A percentile compares a stretch with the other conserved stretches of the same genome.
Conservation (phyloP, 768 basidiomycete species). For the Tulasnella sp. region DNA sequence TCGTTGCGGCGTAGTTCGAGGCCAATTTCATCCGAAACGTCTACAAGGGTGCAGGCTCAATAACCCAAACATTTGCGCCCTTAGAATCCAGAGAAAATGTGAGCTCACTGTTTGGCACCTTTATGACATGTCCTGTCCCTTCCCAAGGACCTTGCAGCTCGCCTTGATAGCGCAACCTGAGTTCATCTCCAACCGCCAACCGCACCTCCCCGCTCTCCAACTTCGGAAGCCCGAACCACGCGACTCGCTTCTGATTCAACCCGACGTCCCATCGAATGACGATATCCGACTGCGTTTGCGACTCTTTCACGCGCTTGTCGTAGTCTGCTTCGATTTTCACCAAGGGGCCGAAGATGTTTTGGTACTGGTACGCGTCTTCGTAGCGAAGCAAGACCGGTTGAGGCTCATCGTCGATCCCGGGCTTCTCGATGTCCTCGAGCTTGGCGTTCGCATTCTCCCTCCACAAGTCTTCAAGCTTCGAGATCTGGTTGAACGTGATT, state of each 20-base stretch:
- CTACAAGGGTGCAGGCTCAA: conserved; percentile 29
- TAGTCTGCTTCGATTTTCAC: conserved; percentile 99
- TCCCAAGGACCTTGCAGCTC: conserved; percentile 33
- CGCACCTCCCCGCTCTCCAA: conserved; percentile 96
- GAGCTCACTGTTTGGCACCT: conserved; percentile 91
- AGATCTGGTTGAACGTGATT: conserved; percentile 94
- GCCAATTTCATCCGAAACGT: conserved; percentile 96
- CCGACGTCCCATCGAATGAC: conserved; percentile 95
- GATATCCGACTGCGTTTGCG: conserved; percentile 96
- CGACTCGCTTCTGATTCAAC: conserved; percentile 97
- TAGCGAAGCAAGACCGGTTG: conserved; percentile 70
- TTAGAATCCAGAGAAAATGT: not conserved
- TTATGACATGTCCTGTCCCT: conserved; percentile 95
- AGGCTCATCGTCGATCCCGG: conserved; percentile 95
- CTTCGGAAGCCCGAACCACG: conserved; percentile 95
- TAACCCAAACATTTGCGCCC: too few species aligned
- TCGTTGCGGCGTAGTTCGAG: conserved; percentile 84
- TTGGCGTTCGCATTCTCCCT: conserved; percentile 91
- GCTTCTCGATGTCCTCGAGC: conserved; percentile 92
- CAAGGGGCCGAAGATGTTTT: conserved; percentile 97
- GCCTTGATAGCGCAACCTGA: conserved; percentile 79
- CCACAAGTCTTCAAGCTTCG: conserved; percentile 95
- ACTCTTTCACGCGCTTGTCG: conserved; percentile 94
- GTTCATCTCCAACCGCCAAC: conserved; percentile 91
- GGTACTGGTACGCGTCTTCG: conserved; percentile 98